phyloP scores from a whole-genome alignment of 352 stramenopile species.

The Globisporangium iwayamae region DNA sequence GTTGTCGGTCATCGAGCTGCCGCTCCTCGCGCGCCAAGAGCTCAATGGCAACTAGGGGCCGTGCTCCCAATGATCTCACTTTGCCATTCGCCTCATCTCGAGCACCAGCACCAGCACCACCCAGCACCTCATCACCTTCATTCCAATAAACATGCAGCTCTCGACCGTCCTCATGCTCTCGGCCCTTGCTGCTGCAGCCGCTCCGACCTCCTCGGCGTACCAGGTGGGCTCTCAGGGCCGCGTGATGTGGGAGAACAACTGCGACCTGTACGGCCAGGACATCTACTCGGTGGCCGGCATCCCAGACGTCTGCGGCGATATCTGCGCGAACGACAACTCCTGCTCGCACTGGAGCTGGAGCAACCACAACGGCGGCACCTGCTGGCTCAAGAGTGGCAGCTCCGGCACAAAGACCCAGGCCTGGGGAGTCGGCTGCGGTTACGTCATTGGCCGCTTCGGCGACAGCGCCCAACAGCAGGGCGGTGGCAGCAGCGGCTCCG shows the following conservation, averaged over 20 bases:
- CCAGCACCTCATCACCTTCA: not conserved
- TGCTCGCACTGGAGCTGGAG: slow-evolving; percentile 43
- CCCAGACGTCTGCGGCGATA: slow-evolving; percentile 16
- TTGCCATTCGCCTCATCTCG: slow-evolving; percentile 12
- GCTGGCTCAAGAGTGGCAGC: slow-evolving; percentile 46
- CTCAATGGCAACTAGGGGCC: not conserved
- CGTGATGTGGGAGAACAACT: slow-evolving; percentile 23
- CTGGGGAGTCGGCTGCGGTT: slow-evolving; percentile 32
- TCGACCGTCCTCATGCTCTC: slow-evolving; percentile 12
- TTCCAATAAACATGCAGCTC: slow-evolving; percentile 9
- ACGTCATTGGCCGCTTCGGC: slow-evolving; percentile 35
- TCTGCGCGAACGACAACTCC: slow-evolving; percentile 13
- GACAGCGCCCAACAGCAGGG: slow-evolving; percentile 13
- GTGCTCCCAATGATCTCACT: slow-evolving; percentile 8
- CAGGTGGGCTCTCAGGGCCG: slow-evolving; percentile 12
- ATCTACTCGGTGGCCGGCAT: slow-evolving; percentile 14
- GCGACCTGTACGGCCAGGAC: slow-evolving; percentile 19
- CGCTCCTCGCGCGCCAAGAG: not conserved
- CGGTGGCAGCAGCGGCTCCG: not conserved
- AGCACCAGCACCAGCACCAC: not conserved
- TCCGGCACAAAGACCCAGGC: not conserved
- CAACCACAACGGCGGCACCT: slow-evolving; percentile 52
- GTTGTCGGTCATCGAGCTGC: not conserved
- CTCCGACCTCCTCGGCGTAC: not conserved
- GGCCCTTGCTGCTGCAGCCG: slow-evolving; percentile 1